Base-by-base conservation (phyloP, 2,329 filamentous ascomycete species). In the Bertia moriformis region DNA sequence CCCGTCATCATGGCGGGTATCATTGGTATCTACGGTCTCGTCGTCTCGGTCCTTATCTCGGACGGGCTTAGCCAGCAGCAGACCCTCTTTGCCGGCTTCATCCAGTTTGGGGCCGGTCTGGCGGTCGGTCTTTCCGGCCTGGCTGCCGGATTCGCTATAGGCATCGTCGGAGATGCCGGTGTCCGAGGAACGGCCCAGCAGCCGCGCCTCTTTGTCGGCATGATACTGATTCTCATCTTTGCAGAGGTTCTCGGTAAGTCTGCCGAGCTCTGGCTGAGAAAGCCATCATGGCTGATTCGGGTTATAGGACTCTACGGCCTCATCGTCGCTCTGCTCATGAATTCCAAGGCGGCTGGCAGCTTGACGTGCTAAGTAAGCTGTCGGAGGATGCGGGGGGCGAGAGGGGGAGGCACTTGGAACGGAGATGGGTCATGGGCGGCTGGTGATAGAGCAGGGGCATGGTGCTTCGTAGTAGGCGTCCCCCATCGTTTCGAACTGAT, bases 1-100 rank as follows among this genome's bases (percentile, higher is more conserved):
- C 91, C 91, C 61, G 91, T 96, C 66, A 94, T 98, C 79, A 98
- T 98, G 91, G 91, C 91, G 73, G 91, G 91, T 96, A 98, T 98
- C 66, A 96, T 98, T 67, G 91, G 86, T 83, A 96, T 98, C 64
- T 98, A 91, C 69, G 84, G 84, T 54, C 74, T 91, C 48, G 84
- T 91, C 65, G 83, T 89, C 44, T 88, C 84, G 14, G 84, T 91
- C 60, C 66, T 91, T 55, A 86, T 91, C 57, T 87, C 84, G 56
- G 83, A 86, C 60, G 78, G 76, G 52, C 68, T 91, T 47, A 71
- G 69, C 51, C 83, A 89, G 63, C 58, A 74, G 47, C 64, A 82
- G 45, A 70, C 83, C 44, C 71, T 91, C 44, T 89, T 81, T 65
- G 86, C 83, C 41, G 79, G 81, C 44, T 88, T 89, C 67, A 84